Conservation (phyloP, 2,329 filamentous ascomycete species). For the Xylaria hypoxylon region DNA sequence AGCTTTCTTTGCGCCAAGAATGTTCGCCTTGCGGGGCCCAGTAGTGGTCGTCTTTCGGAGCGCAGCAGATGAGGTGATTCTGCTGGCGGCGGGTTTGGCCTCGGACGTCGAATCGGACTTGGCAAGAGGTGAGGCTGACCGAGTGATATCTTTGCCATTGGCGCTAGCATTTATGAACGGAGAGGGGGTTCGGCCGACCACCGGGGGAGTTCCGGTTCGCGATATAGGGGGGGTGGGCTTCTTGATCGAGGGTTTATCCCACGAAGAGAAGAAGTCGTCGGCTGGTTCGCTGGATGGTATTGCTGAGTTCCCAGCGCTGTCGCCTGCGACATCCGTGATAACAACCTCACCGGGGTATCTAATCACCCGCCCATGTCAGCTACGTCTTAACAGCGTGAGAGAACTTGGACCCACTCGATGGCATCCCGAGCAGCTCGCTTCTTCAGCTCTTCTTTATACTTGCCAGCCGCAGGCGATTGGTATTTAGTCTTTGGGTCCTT, state of each 20-base stretch:
- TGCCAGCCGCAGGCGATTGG: constrained; percentile 88
- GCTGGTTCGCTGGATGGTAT: constrained; percentile 85
- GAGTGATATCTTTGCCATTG: constrained; percentile 77
- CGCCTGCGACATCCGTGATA: constrained; percentile 76
- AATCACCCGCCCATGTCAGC: constrained; percentile 27
- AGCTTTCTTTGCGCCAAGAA: constrained; percentile 86
- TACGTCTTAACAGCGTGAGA: constrained; percentile 33
- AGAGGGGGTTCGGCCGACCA: constrained; percentile 84
- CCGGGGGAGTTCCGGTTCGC: constrained; percentile 85
- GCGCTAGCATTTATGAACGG: constrained; percentile 86
- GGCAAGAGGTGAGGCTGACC: constrained; percentile 84
- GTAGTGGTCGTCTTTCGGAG: constrained; percentile 78
- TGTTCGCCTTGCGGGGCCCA: constrained; percentile 82
- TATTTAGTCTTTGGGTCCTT: constrained; percentile 99
- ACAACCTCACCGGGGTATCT: constrained; percentile 89
- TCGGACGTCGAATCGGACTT: constrained; percentile 68
- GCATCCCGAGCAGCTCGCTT: constrained; percentile 85
- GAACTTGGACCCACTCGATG: constrained; percentile 72
- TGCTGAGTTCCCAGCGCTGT: constrained; percentile 71
- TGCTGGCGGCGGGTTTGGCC: constrained; percentile 72
- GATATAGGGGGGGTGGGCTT: constrained; percentile 93
- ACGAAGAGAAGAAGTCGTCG: constrained; percentile 98
- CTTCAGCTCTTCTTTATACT: constrained; percentile 98
- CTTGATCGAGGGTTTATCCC: constrained; percentile 98
- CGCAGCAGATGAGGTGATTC: constrained; percentile 81